Percentiles rank a stretch among this genome's conserved stretches.
phyloP scores from a whole-genome alignment of 2,329 filamentous ascomycete species.

The Botrytis sinoallii region DNA sequence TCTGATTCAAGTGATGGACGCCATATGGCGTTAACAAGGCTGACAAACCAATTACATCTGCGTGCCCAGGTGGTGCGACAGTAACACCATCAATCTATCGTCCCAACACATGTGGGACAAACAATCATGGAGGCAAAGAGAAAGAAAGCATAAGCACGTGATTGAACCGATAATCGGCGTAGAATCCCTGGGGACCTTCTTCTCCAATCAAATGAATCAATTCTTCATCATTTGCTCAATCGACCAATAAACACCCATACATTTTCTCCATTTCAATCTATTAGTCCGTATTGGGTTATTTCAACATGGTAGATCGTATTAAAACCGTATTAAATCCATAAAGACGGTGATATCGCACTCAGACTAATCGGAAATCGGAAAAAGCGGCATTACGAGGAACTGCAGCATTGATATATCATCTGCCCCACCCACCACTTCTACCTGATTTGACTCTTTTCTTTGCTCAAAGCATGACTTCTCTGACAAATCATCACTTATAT shows the following conservation, averaged over 20 bases:
- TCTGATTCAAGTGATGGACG: not conserved
- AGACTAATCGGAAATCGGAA: not conserved
- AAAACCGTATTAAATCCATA: not conserved
- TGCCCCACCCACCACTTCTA: not conserved
- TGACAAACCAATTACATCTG: not conserved
- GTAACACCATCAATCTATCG: not conserved
- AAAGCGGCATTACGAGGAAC: not conserved
- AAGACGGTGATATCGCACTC: not conserved
- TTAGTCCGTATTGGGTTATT: not conserved
- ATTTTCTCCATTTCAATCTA: not conserved
- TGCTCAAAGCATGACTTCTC: not conserved
- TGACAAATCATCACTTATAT: conserved; percentile 1
- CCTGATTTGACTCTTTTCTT: not conserved
- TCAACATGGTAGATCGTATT: not conserved
- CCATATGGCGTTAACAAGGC: not conserved
- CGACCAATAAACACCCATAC: not conserved
- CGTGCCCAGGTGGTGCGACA: too few species aligned
- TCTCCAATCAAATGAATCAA: not conserved
- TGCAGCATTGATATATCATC: not conserved
- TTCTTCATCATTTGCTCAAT: not conserved
- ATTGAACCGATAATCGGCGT: conserved; percentile 7
- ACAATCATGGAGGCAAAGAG: not conserved
- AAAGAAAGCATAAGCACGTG: not conserved
- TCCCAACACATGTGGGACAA: not conserved
- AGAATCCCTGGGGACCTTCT: not conserved